Percentiles rank a stretch among this genome's conserved stretches.
phyloP scores from a whole-genome alignment of 2,329 filamentous ascomycete species.

The Aschersonia sp. region DNA sequence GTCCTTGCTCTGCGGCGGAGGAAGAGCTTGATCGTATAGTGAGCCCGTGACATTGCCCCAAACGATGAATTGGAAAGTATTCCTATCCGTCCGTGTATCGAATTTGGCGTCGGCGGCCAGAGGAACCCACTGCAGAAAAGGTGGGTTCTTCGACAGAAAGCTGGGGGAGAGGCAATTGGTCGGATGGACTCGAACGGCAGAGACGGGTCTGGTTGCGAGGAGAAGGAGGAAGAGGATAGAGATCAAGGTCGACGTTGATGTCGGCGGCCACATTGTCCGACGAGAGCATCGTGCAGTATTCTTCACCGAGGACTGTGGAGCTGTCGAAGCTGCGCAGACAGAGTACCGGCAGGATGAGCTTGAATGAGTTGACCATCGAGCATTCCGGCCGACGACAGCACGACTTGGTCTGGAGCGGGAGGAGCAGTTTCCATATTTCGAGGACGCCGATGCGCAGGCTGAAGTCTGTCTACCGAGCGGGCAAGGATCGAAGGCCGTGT shows the following conservation, averaged over 20 bases:
- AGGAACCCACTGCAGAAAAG: constrained; percentile 67
- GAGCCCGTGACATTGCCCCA: constrained; percentile 87
- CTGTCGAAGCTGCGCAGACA: too few species aligned
- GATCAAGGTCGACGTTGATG: constrained; percentile 10
- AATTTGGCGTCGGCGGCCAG: constrained; percentile 61
- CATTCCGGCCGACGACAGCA: too few species aligned
- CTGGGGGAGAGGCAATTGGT: constrained; percentile 65
- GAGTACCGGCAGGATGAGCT: too few species aligned
- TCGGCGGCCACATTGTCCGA: neutral
- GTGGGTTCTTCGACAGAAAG: constrained; percentile 39
- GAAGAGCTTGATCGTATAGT: constrained; percentile 39
- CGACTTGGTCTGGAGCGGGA: too few species aligned
- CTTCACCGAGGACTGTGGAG: too few species aligned
- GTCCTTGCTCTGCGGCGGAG: constrained; percentile 38
- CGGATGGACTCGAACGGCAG: constrained; percentile 59
- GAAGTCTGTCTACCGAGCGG: neutral
- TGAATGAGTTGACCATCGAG: too few species aligned
- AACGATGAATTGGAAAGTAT: constrained; percentile 62
- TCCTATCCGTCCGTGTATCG: constrained; percentile 40
- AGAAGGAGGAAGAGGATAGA: constrained; percentile 22
- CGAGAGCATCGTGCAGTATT: too few species aligned
- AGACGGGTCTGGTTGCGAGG: constrained; percentile 25
- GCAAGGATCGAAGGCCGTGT: neutral
- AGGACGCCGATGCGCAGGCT: neutral
- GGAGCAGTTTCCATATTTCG: too few species aligned